Conservation (phyloP, 192 early-diverging fungal genomes). For the Chytriomyces sp. region DNA sequence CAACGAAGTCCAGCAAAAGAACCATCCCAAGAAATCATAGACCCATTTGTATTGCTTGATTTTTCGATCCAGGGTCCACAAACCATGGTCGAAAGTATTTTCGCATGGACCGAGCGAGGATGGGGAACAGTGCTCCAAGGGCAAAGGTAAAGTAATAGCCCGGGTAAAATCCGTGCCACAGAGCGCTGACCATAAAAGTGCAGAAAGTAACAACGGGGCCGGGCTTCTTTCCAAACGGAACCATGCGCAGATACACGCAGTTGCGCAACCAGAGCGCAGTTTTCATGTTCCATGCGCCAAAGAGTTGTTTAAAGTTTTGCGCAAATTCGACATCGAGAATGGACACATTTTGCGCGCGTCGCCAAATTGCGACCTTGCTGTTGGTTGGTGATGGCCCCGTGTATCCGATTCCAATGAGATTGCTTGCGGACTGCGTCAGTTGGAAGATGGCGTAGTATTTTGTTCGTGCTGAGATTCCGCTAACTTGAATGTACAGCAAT, state of each 20-base stretch:
- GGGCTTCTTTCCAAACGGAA: constrained; percentile 56
- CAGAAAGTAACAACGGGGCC: constrained; percentile 63
- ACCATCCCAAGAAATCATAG: constrained; percentile 79
- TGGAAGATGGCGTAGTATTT: constrained; percentile 95
- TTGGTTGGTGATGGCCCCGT: constrained; percentile 70
- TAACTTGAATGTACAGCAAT: constrained; percentile 58
- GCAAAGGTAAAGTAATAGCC: constrained; percentile 59
- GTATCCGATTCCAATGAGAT: constrained; percentile 82
- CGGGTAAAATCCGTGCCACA: constrained; percentile 96
- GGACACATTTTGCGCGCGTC: constrained; percentile 79
- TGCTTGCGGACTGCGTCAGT: constrained; percentile 84
- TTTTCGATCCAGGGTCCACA: constrained; percentile 38
- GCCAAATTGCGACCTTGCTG: constrained; percentile 54
- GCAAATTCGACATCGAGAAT: constrained; percentile 75
- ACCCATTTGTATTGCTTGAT: constrained; percentile 50
- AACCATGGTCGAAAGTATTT: constrained; percentile 68
- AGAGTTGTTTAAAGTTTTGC: constrained; percentile 71
- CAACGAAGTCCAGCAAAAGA: constrained; percentile 36
- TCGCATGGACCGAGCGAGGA: constrained; percentile 61
- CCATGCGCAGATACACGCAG: constrained; percentile 81
- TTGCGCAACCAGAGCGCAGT: constrained; percentile 87
- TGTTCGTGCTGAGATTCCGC: constrained; percentile 66
- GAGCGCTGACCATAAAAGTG: constrained; percentile 83
- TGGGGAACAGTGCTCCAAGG: constrained; percentile 62
- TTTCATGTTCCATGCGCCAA: constrained; percentile 90